Base-by-base conservation (phyloP, 306 rosid genomes). In the Prunus padus region DNA sequence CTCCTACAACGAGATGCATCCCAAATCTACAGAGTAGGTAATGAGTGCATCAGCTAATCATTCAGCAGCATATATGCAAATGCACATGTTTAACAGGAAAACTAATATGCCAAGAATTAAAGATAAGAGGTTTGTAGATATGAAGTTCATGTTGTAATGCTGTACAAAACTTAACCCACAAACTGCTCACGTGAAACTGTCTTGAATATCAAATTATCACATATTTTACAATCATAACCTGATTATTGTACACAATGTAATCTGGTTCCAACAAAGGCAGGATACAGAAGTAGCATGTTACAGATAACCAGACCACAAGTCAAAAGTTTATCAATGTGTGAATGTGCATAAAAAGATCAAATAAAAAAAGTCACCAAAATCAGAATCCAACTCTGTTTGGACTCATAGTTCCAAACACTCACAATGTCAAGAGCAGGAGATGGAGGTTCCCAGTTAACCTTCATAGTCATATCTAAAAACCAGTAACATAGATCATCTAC, bases 1-100 rank as follows among this genome's bases (percentile, higher is more conserved):
- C 81, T 89, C 93, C 85, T 88, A 84, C 97, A 95, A 60, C 87
- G 88, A 30, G 97, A 85, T 67, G 96, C 97, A 86, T 95, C 99
- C 99, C 99, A 92, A 65, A 95, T 89, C 99, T 95, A 78, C 67
- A 76, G 6, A 69, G 51, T 81, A 63, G 80, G 74, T 74, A 71
- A 65, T 59, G 31, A 71, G 75, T 49, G 44, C 51, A 80, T 69
- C 50, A 61, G 80, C 80, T 72, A 74, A 72, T 60, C 63, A 67
- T 16, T 19, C 40, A 30, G 46, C 40, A 45, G 72, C 50, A 64
- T 46, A 76, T 40, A 33, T 31, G 22, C 45, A 25, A 46, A 45
- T 3, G 44, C 46, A 56, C 33, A 76, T 37, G 65, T 40, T 79
- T 73, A 54, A 74, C 18, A 69, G 16, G 1, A 25, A 13, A 40